A percentile compares a stretch with the other conserved stretches of the same genome.
Evolutionary conservation across 176 grass and related monocot species (phyloP).

Genomic region (Bromus sterilis): DNA sequence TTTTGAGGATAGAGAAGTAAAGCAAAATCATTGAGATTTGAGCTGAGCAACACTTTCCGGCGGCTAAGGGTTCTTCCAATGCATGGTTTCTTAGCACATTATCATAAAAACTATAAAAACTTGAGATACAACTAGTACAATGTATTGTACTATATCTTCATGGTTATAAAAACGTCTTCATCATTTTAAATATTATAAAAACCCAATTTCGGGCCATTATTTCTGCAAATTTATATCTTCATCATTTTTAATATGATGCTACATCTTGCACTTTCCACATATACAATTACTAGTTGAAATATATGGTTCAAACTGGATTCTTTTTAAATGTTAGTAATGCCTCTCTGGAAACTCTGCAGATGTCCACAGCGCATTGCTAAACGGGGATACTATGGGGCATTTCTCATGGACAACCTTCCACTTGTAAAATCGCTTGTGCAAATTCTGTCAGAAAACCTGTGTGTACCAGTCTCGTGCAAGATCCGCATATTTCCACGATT

Average conservation of each 20-base stretch:
- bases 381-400: constrained; percentile 88
- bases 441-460: constrained; percentile 63
- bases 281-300: background rate
- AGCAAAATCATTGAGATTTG: no score
- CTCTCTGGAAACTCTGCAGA: constrained; percentile 40
- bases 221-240: background rate
- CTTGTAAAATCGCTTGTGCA: constrained; percentile 77
- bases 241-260: background rate
- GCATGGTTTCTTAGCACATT: no score
- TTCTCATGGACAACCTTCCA: constrained; percentile 96
- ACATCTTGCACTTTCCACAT: background rate
- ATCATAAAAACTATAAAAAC: no score
- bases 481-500: constrained; percentile 76
- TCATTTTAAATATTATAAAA: no score
- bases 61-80: no score
- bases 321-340: background rate
- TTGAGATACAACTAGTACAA: no score
- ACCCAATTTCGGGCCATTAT: no score
- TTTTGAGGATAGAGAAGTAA: no score
- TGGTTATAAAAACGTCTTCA: no score
- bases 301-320: background rate
- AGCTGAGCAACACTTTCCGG: no score
- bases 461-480: constrained; percentile 84
- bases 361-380: constrained; percentile 94
- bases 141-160: no score